These are phyloP conservation scores for Oryza meyeriana DNA, from an alignment of 176 grass and related monocot species.

Conservation along the genomic window DNA sequence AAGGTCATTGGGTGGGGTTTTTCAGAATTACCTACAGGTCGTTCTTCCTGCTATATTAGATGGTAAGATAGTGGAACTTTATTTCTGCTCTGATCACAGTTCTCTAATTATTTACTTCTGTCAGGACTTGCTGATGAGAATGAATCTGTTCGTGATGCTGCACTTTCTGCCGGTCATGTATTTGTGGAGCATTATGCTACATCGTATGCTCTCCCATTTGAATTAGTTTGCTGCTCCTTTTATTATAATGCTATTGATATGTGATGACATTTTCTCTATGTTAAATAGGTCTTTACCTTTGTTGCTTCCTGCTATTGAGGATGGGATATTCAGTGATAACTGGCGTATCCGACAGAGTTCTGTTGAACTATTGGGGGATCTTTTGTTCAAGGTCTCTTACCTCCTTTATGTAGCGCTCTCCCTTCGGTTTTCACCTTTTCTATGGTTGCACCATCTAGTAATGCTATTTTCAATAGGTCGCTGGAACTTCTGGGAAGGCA, in stretches of 20 bases:
- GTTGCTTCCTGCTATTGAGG: constrained; percentile 94
- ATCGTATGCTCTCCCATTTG: constrained; percentile 42
- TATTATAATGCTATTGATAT: constrained; percentile 28
- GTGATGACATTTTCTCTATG: constrained; percentile 31
- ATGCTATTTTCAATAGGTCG: constrained; percentile 56
- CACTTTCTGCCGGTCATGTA: constrained; percentile 93
- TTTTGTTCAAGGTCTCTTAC: constrained; percentile 83
- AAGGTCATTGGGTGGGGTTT: constrained; percentile 79
- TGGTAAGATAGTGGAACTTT: constrained; percentile 53
- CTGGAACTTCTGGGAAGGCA: constrained; percentile 96
- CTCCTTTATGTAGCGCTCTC: constrained; percentile 21
- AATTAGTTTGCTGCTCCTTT: constrained; percentile 26
- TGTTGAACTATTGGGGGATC: constrained; percentile 93
- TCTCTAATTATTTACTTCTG: constrained; percentile 32
- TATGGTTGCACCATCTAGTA: constrained; percentile 20
- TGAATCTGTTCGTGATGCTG: constrained; percentile 95
- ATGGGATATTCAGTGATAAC: constrained; percentile 96
- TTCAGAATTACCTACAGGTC: constrained; percentile 85
- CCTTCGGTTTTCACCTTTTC: constrained; percentile 1
- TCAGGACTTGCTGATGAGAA: constrained; percentile 98
- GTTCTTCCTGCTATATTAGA: constrained; percentile 98
- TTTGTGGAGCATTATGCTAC: constrained; percentile 98
- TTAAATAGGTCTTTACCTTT: constrained; percentile 83
- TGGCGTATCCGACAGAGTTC: constrained; percentile 98
- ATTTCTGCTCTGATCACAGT: constrained; percentile 22